Evolutionary conservation across 108 stramenopile species (phyloP), one percentile per base, ranked within the genome.

Genomic region (Pseudonitzschia pungens): DNA sequence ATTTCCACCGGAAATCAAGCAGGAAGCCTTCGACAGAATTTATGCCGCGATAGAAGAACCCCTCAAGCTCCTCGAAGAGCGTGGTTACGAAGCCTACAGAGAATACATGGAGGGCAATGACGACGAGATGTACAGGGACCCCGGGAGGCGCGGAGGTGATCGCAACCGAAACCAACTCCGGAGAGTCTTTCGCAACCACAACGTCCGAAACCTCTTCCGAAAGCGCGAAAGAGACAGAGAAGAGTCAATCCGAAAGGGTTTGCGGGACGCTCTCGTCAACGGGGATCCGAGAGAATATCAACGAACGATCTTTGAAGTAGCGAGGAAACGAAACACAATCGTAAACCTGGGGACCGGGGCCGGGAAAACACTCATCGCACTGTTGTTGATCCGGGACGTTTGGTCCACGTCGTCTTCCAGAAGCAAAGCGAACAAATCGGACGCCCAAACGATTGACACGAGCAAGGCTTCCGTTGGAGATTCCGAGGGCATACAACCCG

Each of bases 321-420:
- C 85, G n/a, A 77, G 69, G 71, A 57, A 76, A 67, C 69, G 65
- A 56, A 86, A 86, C 31, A 83, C 78, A 50, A 89, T 89, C 65
- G 82, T 84, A 22, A 76, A 89, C 63, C 74, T 89, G 21, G 88
- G 88, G 27, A 89, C 87, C 22, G 88, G 88, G 1, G 75, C 68
- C 67, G 88, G 88, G 10, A 89, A 89, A 50, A 89, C 88, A 15
- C 63, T 84, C 53, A 89, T 89, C 77, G 83, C 83, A 41, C 52
- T 89, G 9, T 59, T 89, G 63, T 73, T 78, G 16, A 84, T 89
- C 26, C 60, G 60, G 36, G 60, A 62, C 7, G 18, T 40, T 22
- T 62, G 60, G 60, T 62, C 22, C 4, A 12, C 54, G 26, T 55
- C 60, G 12, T 33, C 60, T 4, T 62, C 60, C 20, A 29, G 36